Evolutionary conservation across 2,329 filamentous ascomycete genomes (phyloP).

Genomic region (Anisogramma anomala): DNA sequence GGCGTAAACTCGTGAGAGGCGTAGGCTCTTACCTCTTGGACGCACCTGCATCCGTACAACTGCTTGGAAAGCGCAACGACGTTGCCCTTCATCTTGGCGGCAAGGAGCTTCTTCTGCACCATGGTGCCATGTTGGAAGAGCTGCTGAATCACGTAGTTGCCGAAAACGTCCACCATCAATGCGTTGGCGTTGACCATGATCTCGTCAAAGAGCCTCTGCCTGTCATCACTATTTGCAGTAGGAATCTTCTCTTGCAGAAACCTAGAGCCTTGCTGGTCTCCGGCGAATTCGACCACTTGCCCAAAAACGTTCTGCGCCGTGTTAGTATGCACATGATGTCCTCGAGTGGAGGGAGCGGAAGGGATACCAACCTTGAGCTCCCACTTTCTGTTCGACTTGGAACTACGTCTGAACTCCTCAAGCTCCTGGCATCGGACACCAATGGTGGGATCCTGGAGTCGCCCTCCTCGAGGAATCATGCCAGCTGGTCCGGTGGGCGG

Average conservation of each 20-base stretch:
- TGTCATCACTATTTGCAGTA: slow-evolving; percentile 89
- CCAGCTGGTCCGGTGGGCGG: slow-evolving; percentile 11
- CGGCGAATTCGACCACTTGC: slow-evolving; percentile 86
- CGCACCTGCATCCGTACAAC: slow-evolving; percentile 89
- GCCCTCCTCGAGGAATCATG: neutral
- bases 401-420: slow-evolving; percentile 67
- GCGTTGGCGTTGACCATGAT: slow-evolving; percentile 75
- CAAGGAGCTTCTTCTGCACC: slow-evolving; percentile 78
- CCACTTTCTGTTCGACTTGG: slow-evolving; percentile 60
- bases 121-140: slow-evolving; percentile 95
- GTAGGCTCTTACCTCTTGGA: slow-evolving; percentile 64
- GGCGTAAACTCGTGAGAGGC: neutral
- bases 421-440: slow-evolving; percentile 60
- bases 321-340: slow-evolving; percentile 11
- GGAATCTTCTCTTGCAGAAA: slow-evolving; percentile 93
- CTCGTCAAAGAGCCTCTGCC: slow-evolving; percentile 79
- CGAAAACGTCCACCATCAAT: slow-evolving; percentile 92
- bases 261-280: slow-evolving; percentile 87
- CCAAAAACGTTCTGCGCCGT: slow-evolving; percentile 59
- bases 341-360: neutral
- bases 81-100: slow-evolving; percentile 77
- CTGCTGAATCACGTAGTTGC: slow-evolving; percentile 97
- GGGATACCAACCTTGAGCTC: slow-evolving; percentile 57
- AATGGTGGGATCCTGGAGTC: slow-evolving; percentile 39
- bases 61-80: slow-evolving; percentile 70